Conservation (phyloP, 2,329 filamentous ascomycete genomes). For the Ilyonectria sp. region DNA sequence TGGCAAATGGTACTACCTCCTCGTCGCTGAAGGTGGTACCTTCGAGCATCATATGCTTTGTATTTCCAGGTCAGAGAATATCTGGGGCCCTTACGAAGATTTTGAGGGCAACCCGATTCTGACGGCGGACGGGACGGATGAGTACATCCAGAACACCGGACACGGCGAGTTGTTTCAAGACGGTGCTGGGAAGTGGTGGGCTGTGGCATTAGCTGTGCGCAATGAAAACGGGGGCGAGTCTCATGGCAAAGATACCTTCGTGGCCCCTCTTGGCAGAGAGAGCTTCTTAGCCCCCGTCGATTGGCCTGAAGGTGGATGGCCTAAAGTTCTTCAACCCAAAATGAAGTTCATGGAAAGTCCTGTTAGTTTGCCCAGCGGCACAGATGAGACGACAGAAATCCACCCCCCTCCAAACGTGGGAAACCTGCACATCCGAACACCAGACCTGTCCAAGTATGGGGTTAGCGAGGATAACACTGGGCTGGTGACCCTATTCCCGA, state of each 20-base stretch:
- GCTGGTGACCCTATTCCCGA: conserved; percentile 1
- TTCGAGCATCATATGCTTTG: conserved; percentile 47
- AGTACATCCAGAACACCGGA: conserved; percentile 43
- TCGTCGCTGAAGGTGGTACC: conserved; percentile 61
- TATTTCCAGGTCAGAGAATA: conserved; percentile 38
- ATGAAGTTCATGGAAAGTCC: conserved; percentile 22
- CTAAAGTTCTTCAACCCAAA: conserved; percentile 20
- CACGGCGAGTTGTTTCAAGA: conserved; percentile 49
- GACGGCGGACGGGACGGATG: conserved; percentile 42
- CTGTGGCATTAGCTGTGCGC: conserved; percentile 28
- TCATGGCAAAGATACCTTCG: conserved; percentile 19
- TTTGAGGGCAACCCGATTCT: conserved; percentile 53
- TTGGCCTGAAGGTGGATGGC: conserved; percentile 32
- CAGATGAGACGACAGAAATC: not conserved
- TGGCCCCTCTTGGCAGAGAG: conserved; percentile 30
- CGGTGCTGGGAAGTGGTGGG: conserved; percentile 39
- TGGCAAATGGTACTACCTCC: conserved; percentile 59
- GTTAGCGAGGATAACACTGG: not conserved
- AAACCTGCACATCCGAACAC: conserved; percentile 26
- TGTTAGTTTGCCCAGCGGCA: not conserved
- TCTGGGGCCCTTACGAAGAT: conserved; percentile 51
- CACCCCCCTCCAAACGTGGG: conserved; percentile 9
- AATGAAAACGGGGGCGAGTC: conserved; percentile 24
- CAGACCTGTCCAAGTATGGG: conserved; percentile 22
- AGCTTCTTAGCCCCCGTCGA: conserved; percentile 28